phyloP scores from a whole-genome alignment of 495 filamentous ascomycete species.

The Penicillium ochrochloron region DNA sequence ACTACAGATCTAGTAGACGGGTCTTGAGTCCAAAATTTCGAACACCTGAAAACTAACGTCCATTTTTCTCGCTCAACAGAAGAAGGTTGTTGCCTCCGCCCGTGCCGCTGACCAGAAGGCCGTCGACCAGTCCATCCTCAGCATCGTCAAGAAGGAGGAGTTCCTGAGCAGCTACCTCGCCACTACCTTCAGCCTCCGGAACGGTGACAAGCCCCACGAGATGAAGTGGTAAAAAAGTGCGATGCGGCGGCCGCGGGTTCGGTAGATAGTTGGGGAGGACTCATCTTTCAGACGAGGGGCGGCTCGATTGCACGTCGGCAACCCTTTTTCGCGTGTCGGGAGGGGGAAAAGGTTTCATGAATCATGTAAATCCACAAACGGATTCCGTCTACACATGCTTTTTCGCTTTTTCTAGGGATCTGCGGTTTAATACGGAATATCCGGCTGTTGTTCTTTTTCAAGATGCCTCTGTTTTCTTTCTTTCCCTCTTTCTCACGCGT shows the following conservation, averaged over 20 bases:
- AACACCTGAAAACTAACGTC: constrained; percentile 22
- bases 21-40: background rate
- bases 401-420: constrained; percentile 36
- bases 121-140: constrained; percentile 90
- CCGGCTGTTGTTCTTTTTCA: constrained; percentile 42
- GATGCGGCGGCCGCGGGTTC: constrained; percentile 52
- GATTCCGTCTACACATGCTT: constrained; percentile 38
- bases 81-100: constrained; percentile 88
- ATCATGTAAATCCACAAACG: constrained; percentile 51
- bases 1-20: background rate
- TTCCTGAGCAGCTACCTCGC: constrained; percentile 87
- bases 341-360: constrained; percentile 45
- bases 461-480: constrained; percentile 27
- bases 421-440: constrained; percentile 44
- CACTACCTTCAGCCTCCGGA: constrained; percentile 92
- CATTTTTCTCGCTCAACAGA: constrained; percentile 59
- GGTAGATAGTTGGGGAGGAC: constrained; percentile 52
- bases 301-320: constrained; percentile 49
- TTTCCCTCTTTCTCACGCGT: constrained; percentile 32
- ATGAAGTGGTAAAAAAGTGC: constrained; percentile 80
- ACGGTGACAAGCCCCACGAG: constrained; percentile 97
- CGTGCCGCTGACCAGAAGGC: constrained; percentile 96
- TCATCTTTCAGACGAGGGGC: constrained; percentile 46
- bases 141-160: constrained; percentile 93
- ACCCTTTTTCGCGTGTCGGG: constrained; percentile 36